Base-by-base conservation (phyloP, 2,329 filamentous ascomycete genomes). In the Chaetomiaceae sp. region DNA sequence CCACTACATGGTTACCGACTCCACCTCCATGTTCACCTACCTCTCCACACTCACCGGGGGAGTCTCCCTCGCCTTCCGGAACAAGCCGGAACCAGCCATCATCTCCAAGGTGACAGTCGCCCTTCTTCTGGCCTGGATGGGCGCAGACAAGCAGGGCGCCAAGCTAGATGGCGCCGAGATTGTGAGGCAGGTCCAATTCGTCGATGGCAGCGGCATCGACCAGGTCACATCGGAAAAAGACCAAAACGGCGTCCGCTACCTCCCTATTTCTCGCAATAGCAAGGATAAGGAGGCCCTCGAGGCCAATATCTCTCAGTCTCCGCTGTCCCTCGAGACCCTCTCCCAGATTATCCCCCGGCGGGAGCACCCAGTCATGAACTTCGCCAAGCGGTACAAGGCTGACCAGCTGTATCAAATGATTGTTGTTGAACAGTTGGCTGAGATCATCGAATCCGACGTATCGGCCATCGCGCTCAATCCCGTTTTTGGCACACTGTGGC, bases 401-500 rank as follows among this genome's bases (percentile, higher is more conserved):
- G 72, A 77, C 46, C n/a, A n/a, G 46, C 59, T 0, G 47, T 78
- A 77, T 62, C 70, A 67, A 25, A 46, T 49, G 3, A 53, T 74
- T 1, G 75, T 71, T 0, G 60, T 69, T 1, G 53, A 66, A 8
- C 71, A 76, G 51, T 62, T 79, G 5, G 59, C 58, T 13, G 66
- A 66, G 5, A 74, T 79, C 33, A 76, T 79, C 25, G 58, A 68
- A 5, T 60, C 67, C 6, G 72, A 78, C 47, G 70, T 77, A 1
- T 59, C 66, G 1, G 67, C 70, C 1, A 70, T 80, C 25, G 65
- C 76, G 0, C 60, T 77, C 8, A 79, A 79, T 51, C 74, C 76
- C 0, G 69, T 79, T 0, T 79, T 79, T 45, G 75, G 75, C 4
- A 67, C 65, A 6, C 67, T 79, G 2, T 79, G 76, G 75, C 67